Evolutionary conservation across 805 yeast genomes (phyloP).

Genomic region (Ogataea ganodermae): DNA sequence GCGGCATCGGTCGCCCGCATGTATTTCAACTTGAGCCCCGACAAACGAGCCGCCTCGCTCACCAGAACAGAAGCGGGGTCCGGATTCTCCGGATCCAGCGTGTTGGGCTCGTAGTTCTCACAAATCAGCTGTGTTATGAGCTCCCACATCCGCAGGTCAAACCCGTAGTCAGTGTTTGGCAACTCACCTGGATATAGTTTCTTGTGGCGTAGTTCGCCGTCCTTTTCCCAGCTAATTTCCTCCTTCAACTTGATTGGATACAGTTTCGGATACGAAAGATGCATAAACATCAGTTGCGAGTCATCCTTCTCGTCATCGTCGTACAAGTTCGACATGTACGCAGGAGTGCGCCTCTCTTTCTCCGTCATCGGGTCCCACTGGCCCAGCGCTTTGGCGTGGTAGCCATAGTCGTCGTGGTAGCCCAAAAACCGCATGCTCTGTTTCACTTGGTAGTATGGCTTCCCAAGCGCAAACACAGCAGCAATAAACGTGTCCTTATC

Average conservation of each 20-base stretch:
- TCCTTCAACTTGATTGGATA: slow-evolving; percentile 31
- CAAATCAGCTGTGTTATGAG: slow-evolving; percentile 41
- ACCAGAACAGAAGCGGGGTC: slow-evolving; percentile 24
- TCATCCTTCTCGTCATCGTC: slow-evolving; percentile 23
- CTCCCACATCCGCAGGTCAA: slow-evolving; percentile 44
- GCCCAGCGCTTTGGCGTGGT: slow-evolving; percentile 45
- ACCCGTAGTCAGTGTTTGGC: slow-evolving; percentile 36
- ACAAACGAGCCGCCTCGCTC: slow-evolving; percentile 10
- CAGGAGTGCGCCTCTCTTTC: slow-evolving; percentile 28
- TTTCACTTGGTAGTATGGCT: slow-evolving; percentile 48
- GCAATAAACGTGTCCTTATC: slow-evolving; percentile 77
- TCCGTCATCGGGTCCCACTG: slow-evolving; percentile 44
- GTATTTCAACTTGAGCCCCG: slow-evolving; percentile 33
- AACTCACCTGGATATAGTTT: slow-evolving; percentile 34
- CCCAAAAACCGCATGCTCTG: slow-evolving; percentile 56
- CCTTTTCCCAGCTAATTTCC: slow-evolving; percentile 20
- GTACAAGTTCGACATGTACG: slow-evolving; percentile 33
- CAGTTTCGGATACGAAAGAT: slow-evolving; percentile 59
- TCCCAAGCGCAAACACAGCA: slow-evolving; percentile 52
- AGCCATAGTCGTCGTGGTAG: slow-evolving; percentile 37
- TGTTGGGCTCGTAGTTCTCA: slow-evolving; percentile 18
- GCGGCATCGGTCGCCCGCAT: slow-evolving; percentile 31
- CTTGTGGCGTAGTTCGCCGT: slow-evolving; percentile 26
- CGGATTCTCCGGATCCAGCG: slow-evolving; percentile 13
- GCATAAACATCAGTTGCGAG: slow-evolving; percentile 48